These are phyloP conservation scores for Phytophthora boehmeriae DNA, from an alignment of 352 stramenopile genomes.

Conservation along the genomic window DNA sequence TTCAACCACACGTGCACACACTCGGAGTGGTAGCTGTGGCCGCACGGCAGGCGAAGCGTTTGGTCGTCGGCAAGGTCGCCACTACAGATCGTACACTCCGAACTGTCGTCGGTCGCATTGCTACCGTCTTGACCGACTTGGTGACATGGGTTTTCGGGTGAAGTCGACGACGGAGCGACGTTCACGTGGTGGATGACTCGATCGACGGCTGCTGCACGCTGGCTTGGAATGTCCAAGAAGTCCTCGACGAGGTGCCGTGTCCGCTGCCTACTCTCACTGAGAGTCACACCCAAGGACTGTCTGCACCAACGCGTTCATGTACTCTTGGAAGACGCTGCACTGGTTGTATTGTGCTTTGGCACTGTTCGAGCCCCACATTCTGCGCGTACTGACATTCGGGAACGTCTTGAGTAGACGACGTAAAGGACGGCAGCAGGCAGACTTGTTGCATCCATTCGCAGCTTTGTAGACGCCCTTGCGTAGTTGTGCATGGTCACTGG, in stretches of 20 bases:
- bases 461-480: slow-evolving; percentile 42
- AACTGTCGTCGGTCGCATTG: slow-evolving; percentile 36
- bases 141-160: slow-evolving; percentile 10
- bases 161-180: slow-evolving; percentile 9
- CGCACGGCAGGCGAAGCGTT: slow-evolving; percentile 61
- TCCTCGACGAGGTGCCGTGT: slow-evolving; percentile 48
- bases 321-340: slow-evolving; percentile 62
- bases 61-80: slow-evolving; percentile 42
- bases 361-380: slow-evolving; percentile 27
- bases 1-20: slow-evolving; percentile 76
- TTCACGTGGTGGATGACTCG: slow-evolving; percentile 28
- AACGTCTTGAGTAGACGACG: slow-evolving; percentile 49
- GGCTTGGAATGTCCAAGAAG: slow-evolving; percentile 57
- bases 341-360: slow-evolving; percentile 47
- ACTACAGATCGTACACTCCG: slow-evolving; percentile 78
- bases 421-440: slow-evolving; percentile 63
- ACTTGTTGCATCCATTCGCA: slow-evolving; percentile 42
- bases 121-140: slow-evolving; percentile 15
- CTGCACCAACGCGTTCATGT: slow-evolving; percentile 63
- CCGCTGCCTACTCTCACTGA: slow-evolving; percentile 41
- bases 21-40: slow-evolving; percentile 66
- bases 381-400: slow-evolving; percentile 15
- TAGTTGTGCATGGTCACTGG: slow-evolving; percentile 49
- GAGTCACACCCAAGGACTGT: slow-evolving; percentile 40
- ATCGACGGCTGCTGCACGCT: slow-evolving; percentile 36